phyloP scores from a whole-genome alignment of 1,139 yeast genomes.

The Kurtzmaniella quercitrusa region DNA sequence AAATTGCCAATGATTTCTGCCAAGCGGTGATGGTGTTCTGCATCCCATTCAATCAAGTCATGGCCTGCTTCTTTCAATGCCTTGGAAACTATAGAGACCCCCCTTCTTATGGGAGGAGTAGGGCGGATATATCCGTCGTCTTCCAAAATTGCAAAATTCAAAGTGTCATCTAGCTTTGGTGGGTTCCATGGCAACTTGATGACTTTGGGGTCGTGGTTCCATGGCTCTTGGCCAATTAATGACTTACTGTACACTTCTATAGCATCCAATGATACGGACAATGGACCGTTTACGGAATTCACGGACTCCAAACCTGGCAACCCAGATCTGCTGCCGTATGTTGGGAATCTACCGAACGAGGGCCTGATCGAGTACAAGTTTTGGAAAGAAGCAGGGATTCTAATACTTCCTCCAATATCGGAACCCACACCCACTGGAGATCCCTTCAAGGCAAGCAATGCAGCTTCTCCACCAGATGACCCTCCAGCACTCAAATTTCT shows the following conservation, averaged over 20 bases:
- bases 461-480: constrained; percentile 36
- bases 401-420: constrained; percentile 57
- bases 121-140: constrained; percentile 33
- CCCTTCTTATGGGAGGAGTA: constrained; percentile 34
- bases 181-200: constrained; percentile 29
- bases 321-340: constrained; percentile 48
- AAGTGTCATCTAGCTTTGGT: constrained; percentile 18
- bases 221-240: constrained; percentile 25
- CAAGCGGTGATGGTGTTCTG: constrained; percentile 33
- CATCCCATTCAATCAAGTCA: constrained; percentile 55
- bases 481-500: constrained; percentile 31
- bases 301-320: constrained; percentile 49
- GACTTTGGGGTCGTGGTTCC: constrained; percentile 28
- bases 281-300: constrained; percentile 32
- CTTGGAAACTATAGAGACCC: constrained; percentile 18
- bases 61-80: constrained; percentile 46
- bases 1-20: constrained; percentile 34
- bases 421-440: constrained; percentile 52
- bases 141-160: constrained; percentile 27
- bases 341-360: constrained; percentile 49
- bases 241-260: constrained; percentile 25
- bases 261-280: constrained; percentile 22
- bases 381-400: constrained; percentile 42
- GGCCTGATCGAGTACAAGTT: constrained; percentile 47
- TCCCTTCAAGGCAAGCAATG: constrained; percentile 32